Base-by-base conservation (phyloP, 2,329 filamentous ascomycete genomes). In the Cercospora beticola region DNA sequence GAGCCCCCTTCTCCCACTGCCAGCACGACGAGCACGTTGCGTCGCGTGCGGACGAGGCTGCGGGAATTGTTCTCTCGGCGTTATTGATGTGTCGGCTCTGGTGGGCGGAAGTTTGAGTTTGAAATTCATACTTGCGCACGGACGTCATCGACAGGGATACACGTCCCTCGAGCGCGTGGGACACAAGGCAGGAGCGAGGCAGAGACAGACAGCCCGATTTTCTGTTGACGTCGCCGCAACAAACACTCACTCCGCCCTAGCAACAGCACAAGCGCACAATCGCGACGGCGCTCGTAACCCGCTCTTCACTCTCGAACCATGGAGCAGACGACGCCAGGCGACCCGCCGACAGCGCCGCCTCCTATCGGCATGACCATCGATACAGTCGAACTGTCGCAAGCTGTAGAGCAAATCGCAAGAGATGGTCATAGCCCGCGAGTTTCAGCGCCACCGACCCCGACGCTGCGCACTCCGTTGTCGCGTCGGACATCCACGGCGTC, bases 401-500 rank as follows among this genome's bases (percentile, higher is more conserved):
- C 66, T 8, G 60, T 61, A 67, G 61, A 58, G 28, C 68, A 66
- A 21, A 46, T 65, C 33, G 68, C 62, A 49, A 30, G 61, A 61
- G 68, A 66, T 57, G 61, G 61, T 10, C 65, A 63, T 31, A 70
- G 60, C 36, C 70, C 68, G 16, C 52, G 40, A 16, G 59, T 60
- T 28, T 70, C 71, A 21, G 69, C 70, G 18, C 71, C 71, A 31
- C 59, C 67, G 33, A 72, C 71, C 9, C 71, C 71, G 3, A 62
- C 40, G 14, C 62, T 70, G 18, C 64, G 54, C 43, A 72, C 67
- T n/a, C 65, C 71, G 1, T 46, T 64, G 7, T 67, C 68, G 49
- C 69, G 72, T 30, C 69, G 67, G n/a, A 43, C 71, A 4, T 74
- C 70, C 14, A 67, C 70, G 9, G 64, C 64, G 4, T 64, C 69